Base-by-base conservation (phyloP, 192 early-diverging fungal species). In the Mortierella alpina region DNA sequence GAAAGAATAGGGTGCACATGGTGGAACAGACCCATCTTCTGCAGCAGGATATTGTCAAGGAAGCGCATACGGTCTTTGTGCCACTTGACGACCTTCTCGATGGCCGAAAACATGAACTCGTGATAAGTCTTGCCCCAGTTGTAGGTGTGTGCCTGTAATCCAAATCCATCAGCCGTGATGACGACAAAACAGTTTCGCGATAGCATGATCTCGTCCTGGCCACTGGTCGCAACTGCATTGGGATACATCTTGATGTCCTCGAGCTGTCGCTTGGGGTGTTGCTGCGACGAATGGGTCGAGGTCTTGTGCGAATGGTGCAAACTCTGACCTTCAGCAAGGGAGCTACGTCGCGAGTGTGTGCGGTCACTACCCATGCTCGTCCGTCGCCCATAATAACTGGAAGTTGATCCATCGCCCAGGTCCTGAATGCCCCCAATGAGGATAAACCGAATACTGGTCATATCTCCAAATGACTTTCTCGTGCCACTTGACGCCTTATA, bases 1-100 rank as follows among this genome's bases (percentile, higher is more conserved):
- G 76, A 49, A 18, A 69, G 50, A 44, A 84, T 58, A 7, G 75
- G 66, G 6, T 73, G 72, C n/a, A 88, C 73, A 64, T 90, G 89
- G 65, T 88, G 84, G 69, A 90, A 90, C 14, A 90, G 71, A 1
- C 89, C 89, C 86, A 90, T 88, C 54, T 90, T 90, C 68, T 90
- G 89, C 55, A 87, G 73, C 9, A 90, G 47, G 31, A 90, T 86
- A 50, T 85, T 90, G 60, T 86, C 80, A 1, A 90, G 68, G 0
- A 86, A 54, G 49, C 71, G 66, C 58, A 83, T 84, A 39, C 89
- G 85, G 46, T 86, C 66, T 62, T 85, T 83, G 62, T 90, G 86
- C 63, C 84, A 83, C 31, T 74, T 70, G 15, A 86, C 74, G 10
- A 83, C 79, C 31, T 70, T 82, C 60, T 82, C 72, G 11, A 86